Percentiles rank a stretch among this genome's conserved stretches.
Conservation (phyloP, 495 filamentous ascomycete genomes). For the Penicillium taxi region DNA sequence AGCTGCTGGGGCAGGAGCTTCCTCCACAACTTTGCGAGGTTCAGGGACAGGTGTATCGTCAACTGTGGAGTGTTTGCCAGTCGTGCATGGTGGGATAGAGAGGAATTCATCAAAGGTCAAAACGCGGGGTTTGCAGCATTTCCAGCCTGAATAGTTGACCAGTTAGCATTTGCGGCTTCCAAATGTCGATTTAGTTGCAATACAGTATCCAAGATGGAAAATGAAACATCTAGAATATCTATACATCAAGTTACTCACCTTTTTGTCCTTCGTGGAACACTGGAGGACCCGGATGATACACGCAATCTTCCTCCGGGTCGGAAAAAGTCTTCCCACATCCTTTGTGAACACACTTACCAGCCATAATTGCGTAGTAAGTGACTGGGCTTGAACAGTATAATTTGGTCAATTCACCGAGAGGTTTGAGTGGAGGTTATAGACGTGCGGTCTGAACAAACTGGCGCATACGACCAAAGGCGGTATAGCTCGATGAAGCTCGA, state of each 20-base stretch:
- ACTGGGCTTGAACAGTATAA: background rate
- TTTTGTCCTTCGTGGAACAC: slow-evolving; percentile 99
- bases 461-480: slow-evolving; percentile 21
- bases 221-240: slow-evolving; percentile 15
- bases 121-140: slow-evolving; percentile 97
- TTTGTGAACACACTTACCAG: slow-evolving; percentile 91
- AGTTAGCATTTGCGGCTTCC: background rate
- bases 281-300: slow-evolving; percentile 88
- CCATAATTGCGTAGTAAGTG: slow-evolving; percentile 46
- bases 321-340: slow-evolving; percentile 85
- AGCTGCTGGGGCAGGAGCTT: slow-evolving; percentile 18
- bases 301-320: slow-evolving; percentile 75
- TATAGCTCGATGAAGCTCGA: slow-evolving; percentile 40
- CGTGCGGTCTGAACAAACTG: slow-evolving; percentile 4
- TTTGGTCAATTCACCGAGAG: background rate
- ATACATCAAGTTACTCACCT: slow-evolving; percentile 58
- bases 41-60: slow-evolving; percentile 57
- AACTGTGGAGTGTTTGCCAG: slow-evolving; percentile 83
- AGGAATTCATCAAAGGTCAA: slow-evolving; percentile 99
- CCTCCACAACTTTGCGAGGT: slow-evolving; percentile 39
- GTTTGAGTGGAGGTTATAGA: slow-evolving; percentile 2
- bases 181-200: background rate
- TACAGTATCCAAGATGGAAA: slow-evolving; percentile 1
- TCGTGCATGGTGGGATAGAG: slow-evolving; percentile 85
- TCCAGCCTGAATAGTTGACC: slow-evolving; percentile 77